These are phyloP conservation scores for Neobulgaria alba DNA, from an alignment of 2,329 filamentous ascomycete genomes.

Conservation along the genomic window DNA sequence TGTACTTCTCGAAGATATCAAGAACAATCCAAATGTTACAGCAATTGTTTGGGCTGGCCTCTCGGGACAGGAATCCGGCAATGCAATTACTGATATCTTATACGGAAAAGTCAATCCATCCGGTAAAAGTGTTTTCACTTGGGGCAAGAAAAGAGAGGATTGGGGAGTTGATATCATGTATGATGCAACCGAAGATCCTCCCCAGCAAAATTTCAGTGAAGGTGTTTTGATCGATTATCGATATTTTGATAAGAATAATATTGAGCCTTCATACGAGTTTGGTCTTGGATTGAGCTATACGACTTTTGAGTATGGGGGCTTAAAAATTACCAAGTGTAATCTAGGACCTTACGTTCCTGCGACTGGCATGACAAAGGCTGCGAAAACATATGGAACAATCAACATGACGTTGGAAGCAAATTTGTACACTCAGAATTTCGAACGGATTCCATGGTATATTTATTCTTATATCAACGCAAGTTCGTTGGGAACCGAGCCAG, in stretches of 20 bases:
- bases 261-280: constrained; percentile 30
- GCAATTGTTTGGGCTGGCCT: constrained; percentile 71
- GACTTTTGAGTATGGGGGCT: constrained; percentile 42
- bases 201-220: constrained; percentile 33
- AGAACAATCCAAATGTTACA: constrained; percentile 66
- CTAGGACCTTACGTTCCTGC: too few relatives aligned
- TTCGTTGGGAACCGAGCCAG: too few relatives aligned
- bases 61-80: constrained; percentile 76
- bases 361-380: too few relatives aligned
- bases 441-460: too few relatives aligned
- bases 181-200: too few relatives aligned
- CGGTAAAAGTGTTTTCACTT: constrained; percentile 41
- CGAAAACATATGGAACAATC: constrained; percentile 41
- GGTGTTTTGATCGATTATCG: constrained; percentile 43
- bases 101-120: constrained; percentile 68
- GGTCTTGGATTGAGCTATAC: constrained; percentile 47
- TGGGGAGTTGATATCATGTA: neutral
- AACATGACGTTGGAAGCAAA: too few relatives aligned
- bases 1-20: constrained; percentile 54
- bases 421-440: too few relatives aligned
- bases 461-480: too few relatives aligned
- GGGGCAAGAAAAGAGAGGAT: constrained; percentile 3
- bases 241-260: constrained; percentile 35
- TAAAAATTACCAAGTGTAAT: constrained; percentile 6
- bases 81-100: constrained; percentile 66